A percentile compares a stretch with the other conserved stretches of the same genome.
These are phyloP conservation scores for Avena atlantica DNA, from an alignment of 176 grass and related monocot species.

Conservation along the genomic window DNA sequence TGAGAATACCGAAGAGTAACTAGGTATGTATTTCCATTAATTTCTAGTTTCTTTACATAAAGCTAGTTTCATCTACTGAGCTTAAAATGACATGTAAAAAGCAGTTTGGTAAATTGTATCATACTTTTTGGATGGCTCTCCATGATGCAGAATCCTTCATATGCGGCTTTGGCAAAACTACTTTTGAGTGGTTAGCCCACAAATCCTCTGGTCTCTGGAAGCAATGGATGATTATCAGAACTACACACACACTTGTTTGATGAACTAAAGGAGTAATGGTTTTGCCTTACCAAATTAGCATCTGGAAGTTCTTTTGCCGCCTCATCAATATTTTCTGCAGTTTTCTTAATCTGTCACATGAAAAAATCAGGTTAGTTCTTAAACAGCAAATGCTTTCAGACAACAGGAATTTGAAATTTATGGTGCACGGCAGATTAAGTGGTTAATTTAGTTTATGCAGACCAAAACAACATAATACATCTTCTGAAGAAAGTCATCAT, in stretches of 20 bases:
- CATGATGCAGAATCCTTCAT: conserved; percentile 77
- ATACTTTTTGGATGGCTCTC: conserved; percentile 89
- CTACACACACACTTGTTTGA: conserved; percentile 12
- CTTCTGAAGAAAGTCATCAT: not conserved
- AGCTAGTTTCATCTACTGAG: conserved; percentile 31
- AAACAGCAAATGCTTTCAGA: not conserved
- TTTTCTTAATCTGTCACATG: conserved; percentile 79
- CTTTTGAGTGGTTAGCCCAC: conserved; percentile 93
- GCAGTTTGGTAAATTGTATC: conserved; percentile 30
- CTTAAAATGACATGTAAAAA: conserved; percentile 5
- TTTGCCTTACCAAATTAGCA: conserved; percentile 80
- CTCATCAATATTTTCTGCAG: conserved; percentile 85
- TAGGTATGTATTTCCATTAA: conserved; percentile 16
- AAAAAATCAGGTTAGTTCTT: conserved; percentile 18
- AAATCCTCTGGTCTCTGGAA: conserved; percentile 83
- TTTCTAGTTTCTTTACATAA: not conserved
- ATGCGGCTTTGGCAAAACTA: conserved; percentile 86
- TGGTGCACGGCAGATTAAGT: not conserved
- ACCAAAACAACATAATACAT: not conserved
- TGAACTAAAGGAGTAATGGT: conserved; percentile 21
- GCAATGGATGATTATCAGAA: conserved; percentile 44
- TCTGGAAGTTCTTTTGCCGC: conserved; percentile 96
- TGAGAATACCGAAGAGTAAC: not conserved
- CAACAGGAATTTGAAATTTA: not conserved
- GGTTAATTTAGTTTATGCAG: conserved; percentile 1